These are phyloP conservation scores for Multifurca ochricompacta DNA, from an alignment of 768 basidiomycete species.

Conservation along the genomic window DNA sequence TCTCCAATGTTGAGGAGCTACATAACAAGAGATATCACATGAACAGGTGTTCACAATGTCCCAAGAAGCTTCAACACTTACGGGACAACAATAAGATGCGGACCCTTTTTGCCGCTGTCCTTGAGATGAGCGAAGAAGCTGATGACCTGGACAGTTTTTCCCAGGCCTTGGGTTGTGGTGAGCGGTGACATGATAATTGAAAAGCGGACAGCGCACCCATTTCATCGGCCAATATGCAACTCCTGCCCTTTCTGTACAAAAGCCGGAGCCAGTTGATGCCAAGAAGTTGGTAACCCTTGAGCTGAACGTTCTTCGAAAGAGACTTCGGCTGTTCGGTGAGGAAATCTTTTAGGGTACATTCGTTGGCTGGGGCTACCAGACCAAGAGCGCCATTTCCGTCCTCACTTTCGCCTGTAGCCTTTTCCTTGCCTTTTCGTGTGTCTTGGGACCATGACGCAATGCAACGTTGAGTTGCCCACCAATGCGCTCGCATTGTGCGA, in stretches of 20 bases:
- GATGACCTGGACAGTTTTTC: conserved; percentile 98
- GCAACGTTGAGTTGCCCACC: conserved; percentile 60
- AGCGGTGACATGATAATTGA: conserved; percentile 11
- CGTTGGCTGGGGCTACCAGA: conserved; percentile 38
- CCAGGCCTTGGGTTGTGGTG: conserved; percentile 56
- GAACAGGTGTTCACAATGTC: not conserved
- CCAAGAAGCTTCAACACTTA: conserved; percentile 36
- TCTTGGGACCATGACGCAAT: conserved; percentile 70
- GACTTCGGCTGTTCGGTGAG: conserved; percentile 66
- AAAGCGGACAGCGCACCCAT: conserved; percentile 64
- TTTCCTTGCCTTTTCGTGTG: conserved; percentile 29
- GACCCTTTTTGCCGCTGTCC: conserved; percentile 68
- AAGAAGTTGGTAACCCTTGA: conserved; percentile 96
- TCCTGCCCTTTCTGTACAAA: conserved; percentile 68
- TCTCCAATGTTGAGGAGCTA: conserved; percentile 93
- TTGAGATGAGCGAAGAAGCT: conserved; percentile 89
- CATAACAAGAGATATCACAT: not conserved
- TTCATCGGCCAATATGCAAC: conserved; percentile 97
- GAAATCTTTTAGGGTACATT: conserved; percentile 49
- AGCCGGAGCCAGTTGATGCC: conserved; percentile 98
- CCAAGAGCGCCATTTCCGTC: conserved; percentile 57
- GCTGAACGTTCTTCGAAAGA: conserved; percentile 54
- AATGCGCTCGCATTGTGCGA: conserved; percentile 83
- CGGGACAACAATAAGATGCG: conserved; percentile 94
- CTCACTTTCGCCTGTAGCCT: conserved; percentile 30